Base-by-base conservation (phyloP, 805 yeast species). In the Wickerhamomyces xylosicus region DNA sequence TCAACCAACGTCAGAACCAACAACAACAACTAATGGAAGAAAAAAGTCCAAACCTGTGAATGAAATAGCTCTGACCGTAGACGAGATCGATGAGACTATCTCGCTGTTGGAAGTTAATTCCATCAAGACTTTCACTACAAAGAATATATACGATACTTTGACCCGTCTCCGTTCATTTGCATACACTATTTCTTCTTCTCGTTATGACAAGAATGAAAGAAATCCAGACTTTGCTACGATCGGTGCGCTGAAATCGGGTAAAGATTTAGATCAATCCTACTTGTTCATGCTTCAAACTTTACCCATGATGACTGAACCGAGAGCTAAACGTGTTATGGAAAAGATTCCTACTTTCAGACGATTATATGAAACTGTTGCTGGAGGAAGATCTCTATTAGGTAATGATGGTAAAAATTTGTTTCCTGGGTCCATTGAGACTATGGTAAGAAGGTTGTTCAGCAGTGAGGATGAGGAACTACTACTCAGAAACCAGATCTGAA, bases 151-250 rank as follows among this genome's bases (percentile, higher is more conserved):
- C 35, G 84, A 77, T 37, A 57, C 71, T 1, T 40, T 64, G 1
- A 64, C 59, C 4, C 77, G 85, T 77, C 50, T 79, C 14, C 69
- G 64, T 35, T 69, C 79, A 14, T 67, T 79, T 44, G 62, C 83
- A 0, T 71, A 76, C 46, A 66, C 85, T 0, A 64, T 80, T 6
- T 66, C 77, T 0, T 53, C 59, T 14, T 61, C 73, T 11, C 50
- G 75, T 22, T 73, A 74, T 54, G 86, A 79, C 49, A 72, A 72
- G 18, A 57, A 58, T 29, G 69, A 74, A 43, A 57, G 85, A 44
- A 71, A 75, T 50, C 63, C 66, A 41, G 71, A 70, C 31, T 64
- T 75, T 39, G 68, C 80, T 1, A 75, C 73, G 45, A 56, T 81
- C 8, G 78, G 79, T 4, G 60, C 56, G 2, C 67, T 78, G 10